Evolutionary conservation across 306 rosid species (phyloP).

Genomic region (Ormosia emarginata): DNA sequence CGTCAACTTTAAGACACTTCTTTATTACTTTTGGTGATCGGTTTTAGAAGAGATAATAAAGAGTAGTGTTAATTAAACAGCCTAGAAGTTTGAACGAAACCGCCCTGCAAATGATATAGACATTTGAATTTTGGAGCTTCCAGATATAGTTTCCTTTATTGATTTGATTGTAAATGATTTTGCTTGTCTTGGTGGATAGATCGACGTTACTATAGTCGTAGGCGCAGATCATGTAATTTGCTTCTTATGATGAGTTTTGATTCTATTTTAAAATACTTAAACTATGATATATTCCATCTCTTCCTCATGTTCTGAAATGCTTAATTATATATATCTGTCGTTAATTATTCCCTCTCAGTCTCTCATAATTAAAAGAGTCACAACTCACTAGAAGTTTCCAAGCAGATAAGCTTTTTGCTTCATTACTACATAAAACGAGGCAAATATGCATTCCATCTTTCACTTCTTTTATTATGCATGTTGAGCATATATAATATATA

Average conservation of each 20-base stretch:
- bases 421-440: background rate
- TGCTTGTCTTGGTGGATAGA: background rate
- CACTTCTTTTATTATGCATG: background rate
- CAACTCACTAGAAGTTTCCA: background rate
- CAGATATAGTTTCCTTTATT: background rate
- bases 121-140: background rate
- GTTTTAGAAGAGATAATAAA: too few species aligned
- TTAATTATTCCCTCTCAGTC: background rate
- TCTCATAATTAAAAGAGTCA: background rate
- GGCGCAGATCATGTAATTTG: background rate
- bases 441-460: background rate
- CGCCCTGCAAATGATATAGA: too few species aligned
- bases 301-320: background rate
- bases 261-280: background rate
- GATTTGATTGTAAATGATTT: background rate
- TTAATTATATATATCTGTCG: background rate
- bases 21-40: too few species aligned
- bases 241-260: background rate
- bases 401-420: background rate
- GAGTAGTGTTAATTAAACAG: too few species aligned
- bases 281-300: background rate
- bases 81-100: too few species aligned
- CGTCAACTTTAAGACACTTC: too few species aligned
- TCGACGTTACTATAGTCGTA: background rate
- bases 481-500: too few species aligned